Base-by-base conservation (phyloP, 768 basidiomycete species). In the Porphyrellus cyaneotinctus region DNA sequence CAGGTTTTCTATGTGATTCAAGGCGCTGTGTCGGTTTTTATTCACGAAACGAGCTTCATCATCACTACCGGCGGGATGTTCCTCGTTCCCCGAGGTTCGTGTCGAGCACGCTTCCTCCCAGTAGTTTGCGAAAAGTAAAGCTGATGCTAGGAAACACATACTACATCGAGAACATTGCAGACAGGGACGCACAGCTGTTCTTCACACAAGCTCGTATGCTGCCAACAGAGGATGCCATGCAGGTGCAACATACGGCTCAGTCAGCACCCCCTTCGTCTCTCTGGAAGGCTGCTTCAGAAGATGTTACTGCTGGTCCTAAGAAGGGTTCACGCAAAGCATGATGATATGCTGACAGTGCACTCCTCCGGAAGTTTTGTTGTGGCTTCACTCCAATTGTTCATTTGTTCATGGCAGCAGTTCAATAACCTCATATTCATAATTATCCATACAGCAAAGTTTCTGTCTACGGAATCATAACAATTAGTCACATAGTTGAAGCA, bases 41-140 rank as follows among this genome's bases (percentile, higher is more conserved):
- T 98, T 4, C 88, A 95, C 65, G 76, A 87, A 32, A 87, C 85
- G 4, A 83, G 78, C 41, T 86, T 91, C 64, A 72, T 93, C 48
- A 78, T 98, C 37, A 78, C 87, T 13, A 78, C 85, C 2, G 92
- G 93, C 13, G 91, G 87, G 12, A 88, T 86, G 78, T 94, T 95
- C 66, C 78, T 95, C 64, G 86, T 97, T 20, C 95, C 95, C 2
- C 79, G 94, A 75, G 94, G 93, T 88, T 57, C 60, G 76, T 65
- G 30, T 18, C n/a, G 55, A 39, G 13, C 41, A 9, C 24, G n/a
- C n/a, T n/a, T n/a, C 30, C 20, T 14, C 43, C 5, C 2, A 15
- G 24, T 23, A 23, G 7, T 39, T 42, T 38, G 14, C 10, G 3
- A 45, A 35, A 51, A 39, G n/a, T 56, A 46, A 39, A 7, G 26